Conservation (phyloP, 495 filamentous ascomycete species). For the Aspergillus campestris region DNA sequence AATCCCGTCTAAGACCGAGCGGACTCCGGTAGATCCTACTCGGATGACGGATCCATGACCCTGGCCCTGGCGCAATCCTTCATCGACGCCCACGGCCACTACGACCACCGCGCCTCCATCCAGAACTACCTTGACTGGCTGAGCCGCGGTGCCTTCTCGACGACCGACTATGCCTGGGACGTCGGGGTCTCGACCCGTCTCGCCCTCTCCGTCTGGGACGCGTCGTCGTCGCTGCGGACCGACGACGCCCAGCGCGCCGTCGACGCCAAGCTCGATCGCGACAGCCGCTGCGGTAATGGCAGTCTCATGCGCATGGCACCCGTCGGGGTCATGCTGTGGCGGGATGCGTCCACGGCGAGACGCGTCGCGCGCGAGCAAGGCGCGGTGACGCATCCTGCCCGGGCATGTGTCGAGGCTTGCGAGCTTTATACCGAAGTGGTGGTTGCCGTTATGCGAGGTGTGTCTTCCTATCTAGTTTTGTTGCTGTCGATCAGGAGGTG, state of each 20-base stretch:
- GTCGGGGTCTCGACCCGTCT: constrained; percentile 27
- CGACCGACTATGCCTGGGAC: constrained; percentile 29
- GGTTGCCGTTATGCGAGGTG: constrained; percentile 16
- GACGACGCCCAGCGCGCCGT: constrained; percentile 5
- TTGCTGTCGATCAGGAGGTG: background rate
- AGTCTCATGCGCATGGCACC: constrained; percentile 39
- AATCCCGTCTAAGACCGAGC: background rate
- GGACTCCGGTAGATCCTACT: constrained; percentile 29
- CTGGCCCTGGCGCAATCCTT: constrained; percentile 37
- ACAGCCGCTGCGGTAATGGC: constrained; percentile 33
- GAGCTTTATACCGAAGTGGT: constrained; percentile 28
- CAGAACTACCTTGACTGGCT: constrained; percentile 32
- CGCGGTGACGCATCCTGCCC: constrained; percentile 32
- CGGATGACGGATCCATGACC: constrained; percentile 42
- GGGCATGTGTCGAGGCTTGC: constrained; percentile 33
- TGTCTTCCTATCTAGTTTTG: background rate
- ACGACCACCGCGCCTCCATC: constrained; percentile 22
- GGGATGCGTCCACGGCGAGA: constrained; percentile 11
- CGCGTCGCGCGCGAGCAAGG: constrained; percentile 20
- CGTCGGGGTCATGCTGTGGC: constrained; percentile 24
- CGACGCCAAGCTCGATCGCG: constrained; percentile 4
- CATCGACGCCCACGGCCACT: constrained; percentile 19
- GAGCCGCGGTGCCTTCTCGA: constrained; percentile 28
- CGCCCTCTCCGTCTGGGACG: constrained; percentile 28
- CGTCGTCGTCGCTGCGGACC: background rate